Conservation (phyloP, 495 filamentous ascomycete genomes). For the Tuber aestivum region DNA sequence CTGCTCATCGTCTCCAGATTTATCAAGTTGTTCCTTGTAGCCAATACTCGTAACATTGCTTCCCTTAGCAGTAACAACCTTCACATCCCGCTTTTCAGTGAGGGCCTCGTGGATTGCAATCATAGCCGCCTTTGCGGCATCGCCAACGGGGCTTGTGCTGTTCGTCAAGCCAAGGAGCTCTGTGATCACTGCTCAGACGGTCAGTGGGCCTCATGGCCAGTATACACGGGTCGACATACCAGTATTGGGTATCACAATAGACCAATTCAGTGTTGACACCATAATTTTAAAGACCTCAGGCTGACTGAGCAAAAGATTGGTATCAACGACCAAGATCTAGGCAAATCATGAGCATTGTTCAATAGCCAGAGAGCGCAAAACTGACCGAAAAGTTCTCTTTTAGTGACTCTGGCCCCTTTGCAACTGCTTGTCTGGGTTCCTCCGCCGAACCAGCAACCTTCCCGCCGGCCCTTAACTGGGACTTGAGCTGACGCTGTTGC, state of each 20-base stretch:
- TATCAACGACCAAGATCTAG: conserved; percentile 40
- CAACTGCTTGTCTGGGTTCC: conserved; percentile 21
- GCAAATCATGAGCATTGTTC: neutral
- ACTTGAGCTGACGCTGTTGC: conserved; percentile 21
- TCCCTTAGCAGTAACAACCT: conserved; percentile 39
- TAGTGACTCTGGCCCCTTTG: conserved; percentile 33
- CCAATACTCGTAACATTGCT: conserved; percentile 35
- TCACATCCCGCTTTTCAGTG: conserved; percentile 35
- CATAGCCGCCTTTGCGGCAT: conserved; percentile 35
- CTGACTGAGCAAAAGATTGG: conserved; percentile 37
- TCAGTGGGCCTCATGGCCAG: conserved; percentile 6
- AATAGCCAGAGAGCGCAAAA: neutral
- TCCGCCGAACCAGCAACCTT: conserved; percentile 8
- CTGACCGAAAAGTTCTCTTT: conserved; percentile 35
- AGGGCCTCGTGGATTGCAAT: conserved; percentile 35
- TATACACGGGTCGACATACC: conserved; percentile 24
- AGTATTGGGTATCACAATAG: conserved; percentile 39
- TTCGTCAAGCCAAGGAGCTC: conserved; percentile 37
- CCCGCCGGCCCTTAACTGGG: conserved; percentile 20
- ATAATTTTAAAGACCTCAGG: conserved; percentile 37
- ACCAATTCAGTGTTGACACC: conserved; percentile 29
- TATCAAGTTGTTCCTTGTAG: conserved; percentile 35
- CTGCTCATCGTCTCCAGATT: conserved; percentile 24
- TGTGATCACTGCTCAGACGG: conserved; percentile 32
- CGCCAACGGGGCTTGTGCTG: conserved; percentile 28